Percentiles rank a stretch among this genome's conserved stretches.
Conservation (phyloP, 176 grass and related monocot species). For the Rhipidocladum racemiflorum region DNA sequence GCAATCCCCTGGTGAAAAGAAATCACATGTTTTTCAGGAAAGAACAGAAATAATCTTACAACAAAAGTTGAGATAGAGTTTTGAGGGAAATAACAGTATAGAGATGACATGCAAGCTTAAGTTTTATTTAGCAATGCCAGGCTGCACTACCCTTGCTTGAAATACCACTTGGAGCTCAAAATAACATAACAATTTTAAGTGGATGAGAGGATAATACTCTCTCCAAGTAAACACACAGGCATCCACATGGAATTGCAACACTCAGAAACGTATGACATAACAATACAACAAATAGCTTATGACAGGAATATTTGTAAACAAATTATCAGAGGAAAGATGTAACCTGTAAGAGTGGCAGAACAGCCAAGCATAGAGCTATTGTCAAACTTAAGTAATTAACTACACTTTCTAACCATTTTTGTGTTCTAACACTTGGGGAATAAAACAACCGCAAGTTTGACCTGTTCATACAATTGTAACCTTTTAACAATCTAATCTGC, state of each 20-base stretch:
- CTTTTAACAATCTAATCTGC: neutral
- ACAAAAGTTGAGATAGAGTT: neutral
- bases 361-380: neutral
- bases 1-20: slow-evolving; percentile 59
- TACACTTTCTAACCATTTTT: neutral
- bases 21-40: neutral
- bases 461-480: neutral
- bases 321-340: neutral
- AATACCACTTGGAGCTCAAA: neutral
- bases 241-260: neutral
- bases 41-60: neutral
- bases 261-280: neutral
- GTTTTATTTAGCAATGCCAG: neutral
- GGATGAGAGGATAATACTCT: neutral
- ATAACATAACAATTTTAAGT: neutral
- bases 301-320: neutral
- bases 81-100: neutral
- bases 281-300: neutral
- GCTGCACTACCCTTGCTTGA: neutral
- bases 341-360: neutral
- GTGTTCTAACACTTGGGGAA: neutral
- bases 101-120: neutral
- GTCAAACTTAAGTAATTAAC: neutral
- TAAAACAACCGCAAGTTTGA: neutral
- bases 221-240: neutral